These are phyloP conservation scores for Xylariaceae sp. DNA, from an alignment of 2,329 filamentous ascomycete genomes.

Conservation along the genomic window DNA sequence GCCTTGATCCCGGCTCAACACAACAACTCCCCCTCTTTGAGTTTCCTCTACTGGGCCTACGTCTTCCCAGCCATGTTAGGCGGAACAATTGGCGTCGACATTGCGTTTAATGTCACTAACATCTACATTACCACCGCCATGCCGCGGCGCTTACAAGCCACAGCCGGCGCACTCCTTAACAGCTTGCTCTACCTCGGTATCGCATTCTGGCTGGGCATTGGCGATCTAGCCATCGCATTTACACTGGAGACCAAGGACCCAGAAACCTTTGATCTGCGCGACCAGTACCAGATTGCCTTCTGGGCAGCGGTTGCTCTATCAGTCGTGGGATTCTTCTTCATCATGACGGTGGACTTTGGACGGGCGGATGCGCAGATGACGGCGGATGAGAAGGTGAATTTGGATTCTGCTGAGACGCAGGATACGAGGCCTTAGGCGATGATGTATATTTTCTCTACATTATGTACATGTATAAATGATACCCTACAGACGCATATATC, in stretches of 20 bases:
- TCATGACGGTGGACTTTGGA: conserved; percentile 28
- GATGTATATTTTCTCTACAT: background rate
- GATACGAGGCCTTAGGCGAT: background rate
- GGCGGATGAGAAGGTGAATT: conserved; percentile 28
- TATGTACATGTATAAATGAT: too few relatives aligned
- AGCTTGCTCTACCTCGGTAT: conserved; percentile 66
- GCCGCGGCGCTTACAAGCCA: conserved; percentile 60
- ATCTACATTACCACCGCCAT: conserved; percentile 72
- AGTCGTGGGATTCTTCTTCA: conserved; percentile 24
- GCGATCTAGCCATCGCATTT: conserved; percentile 56
- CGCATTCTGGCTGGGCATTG: conserved; percentile 64
- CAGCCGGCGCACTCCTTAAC: conserved; percentile 68
- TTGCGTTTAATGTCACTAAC: conserved; percentile 69
- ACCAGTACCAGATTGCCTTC: conserved; percentile 31
- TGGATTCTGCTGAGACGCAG: conserved; percentile 7
- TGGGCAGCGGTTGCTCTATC: conserved; percentile 31
- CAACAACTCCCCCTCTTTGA: conserved; percentile 33
- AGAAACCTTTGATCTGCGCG: conserved; percentile 19
- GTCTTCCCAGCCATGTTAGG: conserved; percentile 67
- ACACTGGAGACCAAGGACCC: conserved; percentile 30
- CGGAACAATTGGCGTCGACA: conserved; percentile 67
- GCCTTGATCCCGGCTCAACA: conserved; percentile 56
- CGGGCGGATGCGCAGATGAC: conserved; percentile 31
- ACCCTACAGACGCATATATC: too few relatives aligned
- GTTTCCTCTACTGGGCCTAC: conserved; percentile 63